These are phyloP conservation scores for Daucus carota DNA, from an alignment of 129 eudicot genomes.

Conservation along the genomic window DH1_v3.0 NC_030383.2:10605001-10605500, in stretches of 20 bases:
- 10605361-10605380: neutral
- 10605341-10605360: neutral
- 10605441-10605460: neutral
- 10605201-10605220: neutral
- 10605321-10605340: neutral
- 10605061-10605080: conserved; percentile 4
- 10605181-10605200: neutral
- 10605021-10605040: neutral
- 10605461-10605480: neutral
- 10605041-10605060: conserved; percentile 2
- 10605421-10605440: neutral
- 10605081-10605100: neutral
- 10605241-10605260: neutral
- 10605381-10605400: neutral
- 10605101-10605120: neutral
- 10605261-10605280: conserved; percentile 7
- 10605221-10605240: neutral
- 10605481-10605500: neutral
- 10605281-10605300: neutral
- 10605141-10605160: neutral
- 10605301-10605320: conserved; percentile 1
- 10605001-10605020: neutral
- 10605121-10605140: conserved; percentile 5
- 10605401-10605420: neutral
- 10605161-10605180: neutral